Base-by-base conservation (phyloP, 768 basidiomycete species). In the Crassisporium funariophilum region DNA sequence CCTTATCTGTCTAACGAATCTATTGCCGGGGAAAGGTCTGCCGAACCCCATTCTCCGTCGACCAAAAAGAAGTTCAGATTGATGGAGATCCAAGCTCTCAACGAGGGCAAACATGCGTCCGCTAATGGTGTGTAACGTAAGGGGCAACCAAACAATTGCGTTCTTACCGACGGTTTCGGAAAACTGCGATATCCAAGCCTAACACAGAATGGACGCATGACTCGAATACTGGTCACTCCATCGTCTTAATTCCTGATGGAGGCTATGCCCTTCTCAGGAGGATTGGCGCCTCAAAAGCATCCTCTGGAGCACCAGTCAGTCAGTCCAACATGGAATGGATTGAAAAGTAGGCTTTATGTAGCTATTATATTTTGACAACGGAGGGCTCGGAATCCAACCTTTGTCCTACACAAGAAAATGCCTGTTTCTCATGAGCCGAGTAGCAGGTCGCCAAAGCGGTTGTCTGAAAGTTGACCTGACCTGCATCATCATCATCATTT, bases 161-260 rank as follows among this genome's bases (percentile, higher is more conserved):
- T 38, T 44, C 34, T 43, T 54, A 46, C 59, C 59, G 57, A 61
- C 55, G 46, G 51, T 52, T 49, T 61, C 59, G 59, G 59, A 47
- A 51, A 55, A 41, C 49, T 54, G 54, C 53, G 52, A 44, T 19
- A 22, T 31, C 27, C 29, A 43, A 33, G 42, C 31, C 31, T 43
- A 29, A 31, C 22, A 19, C 21, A 13, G n/a, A 25, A 13, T 19
- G 25, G 50, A 49, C 50, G 35, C 50, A 52, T 56, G 52, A 54
- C 55, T 54, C 54, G 35, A 21, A 21, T 37, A 16, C 25, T 45
- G 41, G 29, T 10, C 29, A 11, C 10, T 31, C 11, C 29, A 3
- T 10, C n/a, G 27, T 13, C 7, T 7, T 13, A 29, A 7, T 29
- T 29, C 13, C 13, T 13, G 7, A 29, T n/a, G n/a, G n/a, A n/a